A percentile compares a stretch with the other conserved stretches of the same genome.
These are phyloP conservation scores for Aureobasidium vineae DNA, from an alignment of 2,329 filamentous ascomycete species.

Conservation along the genomic window DNA sequence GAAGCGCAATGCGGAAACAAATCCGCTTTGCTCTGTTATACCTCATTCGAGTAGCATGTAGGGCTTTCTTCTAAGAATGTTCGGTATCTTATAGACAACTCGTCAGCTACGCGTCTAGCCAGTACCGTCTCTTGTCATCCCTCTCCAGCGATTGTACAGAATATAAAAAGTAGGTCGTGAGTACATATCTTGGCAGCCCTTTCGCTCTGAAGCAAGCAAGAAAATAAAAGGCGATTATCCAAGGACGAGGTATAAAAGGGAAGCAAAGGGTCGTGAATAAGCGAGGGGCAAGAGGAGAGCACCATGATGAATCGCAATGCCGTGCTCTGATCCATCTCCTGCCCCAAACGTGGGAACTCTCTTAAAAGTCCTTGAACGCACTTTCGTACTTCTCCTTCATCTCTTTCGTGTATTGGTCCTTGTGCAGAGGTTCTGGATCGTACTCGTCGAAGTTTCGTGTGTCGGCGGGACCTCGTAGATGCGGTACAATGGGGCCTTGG, in stretches of 20 bases:
- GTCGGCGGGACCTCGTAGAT: slow-evolving; percentile 68
- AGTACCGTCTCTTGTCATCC: background rate
- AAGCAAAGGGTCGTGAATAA: background rate
- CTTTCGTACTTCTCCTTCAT: slow-evolving; percentile 67
- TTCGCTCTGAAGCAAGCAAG: background rate
- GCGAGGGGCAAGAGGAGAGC: background rate
- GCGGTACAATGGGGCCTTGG: slow-evolving; percentile 71
- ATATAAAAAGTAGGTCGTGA: slow-evolving; percentile 2
- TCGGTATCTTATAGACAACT: background rate
- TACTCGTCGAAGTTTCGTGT: slow-evolving; percentile 81
- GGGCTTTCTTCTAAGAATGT: background rate
- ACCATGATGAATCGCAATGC: background rate
- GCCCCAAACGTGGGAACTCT: background rate
- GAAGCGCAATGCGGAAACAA: background rate
- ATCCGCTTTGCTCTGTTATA: background rate
- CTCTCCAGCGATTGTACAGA: background rate
- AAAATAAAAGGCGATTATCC: slow-evolving; percentile 7
- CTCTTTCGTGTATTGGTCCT: slow-evolving; percentile 67
- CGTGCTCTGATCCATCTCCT: background rate
- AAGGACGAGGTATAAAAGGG: background rate
- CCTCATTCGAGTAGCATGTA: background rate
- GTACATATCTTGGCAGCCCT: slow-evolving; percentile 4
- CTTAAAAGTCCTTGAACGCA: slow-evolving; percentile 70
- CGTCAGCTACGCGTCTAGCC: background rate
- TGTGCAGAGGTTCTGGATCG: slow-evolving; percentile 67